Evolutionary conservation across 345 rosid genomes (phyloP).

Genomic region (Brassica incana): DNA sequence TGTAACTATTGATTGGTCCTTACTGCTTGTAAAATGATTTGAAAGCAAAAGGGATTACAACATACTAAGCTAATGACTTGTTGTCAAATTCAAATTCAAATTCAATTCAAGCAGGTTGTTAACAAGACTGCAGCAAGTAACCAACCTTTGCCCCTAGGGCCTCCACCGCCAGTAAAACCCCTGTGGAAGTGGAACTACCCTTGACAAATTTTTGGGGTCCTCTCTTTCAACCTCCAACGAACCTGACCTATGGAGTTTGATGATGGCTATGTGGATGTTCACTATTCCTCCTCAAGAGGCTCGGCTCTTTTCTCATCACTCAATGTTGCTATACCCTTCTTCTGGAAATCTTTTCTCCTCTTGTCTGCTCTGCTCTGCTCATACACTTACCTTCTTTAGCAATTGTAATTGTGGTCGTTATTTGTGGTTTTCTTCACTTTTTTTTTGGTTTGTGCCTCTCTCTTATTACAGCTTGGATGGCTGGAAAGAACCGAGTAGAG

Average conservation of each 20-base stretch:
- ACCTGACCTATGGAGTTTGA: too few species aligned
- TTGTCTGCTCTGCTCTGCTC: constrained; percentile 79
- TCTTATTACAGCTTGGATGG: constrained; percentile 61
- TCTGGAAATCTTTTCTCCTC: constrained; percentile 75
- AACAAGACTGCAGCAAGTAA: constrained; percentile 66
- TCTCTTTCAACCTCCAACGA: too few species aligned
- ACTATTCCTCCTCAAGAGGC: constrained; percentile 51
- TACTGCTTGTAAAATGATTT: too few species aligned
- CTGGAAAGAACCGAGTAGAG: constrained; percentile 34
- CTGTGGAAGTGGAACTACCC: constrained; percentile 57
- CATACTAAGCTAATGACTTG: too few species aligned
- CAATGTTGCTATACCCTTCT: constrained; percentile 84
- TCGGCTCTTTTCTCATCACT: constrained; percentile 63
- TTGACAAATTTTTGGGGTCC: constrained; percentile 85
- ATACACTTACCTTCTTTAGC: constrained; percentile 66
- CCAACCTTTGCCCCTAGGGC: constrained; percentile 94
- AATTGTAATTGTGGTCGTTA: too few species aligned
- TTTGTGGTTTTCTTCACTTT: neutral
- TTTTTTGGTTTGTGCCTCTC: too few species aligned
- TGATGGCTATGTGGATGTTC: too few species aligned
- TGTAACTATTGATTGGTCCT: too few species aligned
- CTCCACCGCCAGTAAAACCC: constrained; percentile 80
- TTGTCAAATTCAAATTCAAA: too few species aligned
- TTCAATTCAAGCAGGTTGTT: constrained; percentile 55
- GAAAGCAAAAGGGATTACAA: too few species aligned